Percentiles rank a stretch among this genome's conserved stretches.
These are phyloP conservation scores for Roridomyces roridus DNA, from an alignment of 768 basidiomycete species.

Conservation along the genomic window DNA sequence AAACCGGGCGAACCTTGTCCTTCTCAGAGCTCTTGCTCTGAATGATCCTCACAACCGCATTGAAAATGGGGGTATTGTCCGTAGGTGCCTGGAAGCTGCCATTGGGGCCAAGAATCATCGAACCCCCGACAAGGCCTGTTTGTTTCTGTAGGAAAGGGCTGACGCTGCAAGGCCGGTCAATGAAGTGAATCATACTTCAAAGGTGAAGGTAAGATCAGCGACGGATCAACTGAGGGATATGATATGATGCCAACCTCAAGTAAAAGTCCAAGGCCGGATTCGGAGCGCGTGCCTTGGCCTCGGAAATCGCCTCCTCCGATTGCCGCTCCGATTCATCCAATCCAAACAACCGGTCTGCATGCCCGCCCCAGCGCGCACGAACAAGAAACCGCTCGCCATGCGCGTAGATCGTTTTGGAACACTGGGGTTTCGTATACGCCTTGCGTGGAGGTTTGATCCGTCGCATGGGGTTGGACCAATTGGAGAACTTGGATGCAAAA, in stretches of 20 bases:
- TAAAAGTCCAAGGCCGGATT: not conserved
- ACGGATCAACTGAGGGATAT: no score
- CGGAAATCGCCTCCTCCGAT: not conserved
- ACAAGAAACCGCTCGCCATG: conserved; percentile 19
- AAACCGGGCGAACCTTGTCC: conserved; percentile 3
- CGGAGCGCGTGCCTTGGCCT: not conserved
- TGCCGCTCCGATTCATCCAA: conserved; percentile 5
- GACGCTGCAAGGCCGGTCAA: not conserved
- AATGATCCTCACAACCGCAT: conserved; percentile 1
- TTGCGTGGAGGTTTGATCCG: conserved; percentile 15
- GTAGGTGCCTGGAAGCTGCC: no score
- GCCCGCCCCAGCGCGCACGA: conserved; percentile 19
- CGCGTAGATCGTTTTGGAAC: conserved; percentile 13
- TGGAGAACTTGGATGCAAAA: not conserved
- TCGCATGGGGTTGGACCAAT: conserved; percentile 2
- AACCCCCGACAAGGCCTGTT: not conserved
- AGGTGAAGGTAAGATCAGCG: no score
- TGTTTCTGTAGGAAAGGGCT: conserved; percentile 2
- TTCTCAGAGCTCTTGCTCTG: not conserved
- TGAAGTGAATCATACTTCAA: conserved; percentile 5
- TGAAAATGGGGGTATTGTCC: conserved; percentile 1
- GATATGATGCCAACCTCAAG: not conserved
- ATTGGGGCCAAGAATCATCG: not conserved
- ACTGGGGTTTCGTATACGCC: not conserved
- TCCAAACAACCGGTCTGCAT: conserved; percentile 13